A percentile compares a stretch with the other conserved stretches of the same genome.
These are phyloP conservation scores for Moesziomyces parantarcticus DNA, from an alignment of 1,284 basidiomycete genomes.

Conservation along the genomic window DNA sequence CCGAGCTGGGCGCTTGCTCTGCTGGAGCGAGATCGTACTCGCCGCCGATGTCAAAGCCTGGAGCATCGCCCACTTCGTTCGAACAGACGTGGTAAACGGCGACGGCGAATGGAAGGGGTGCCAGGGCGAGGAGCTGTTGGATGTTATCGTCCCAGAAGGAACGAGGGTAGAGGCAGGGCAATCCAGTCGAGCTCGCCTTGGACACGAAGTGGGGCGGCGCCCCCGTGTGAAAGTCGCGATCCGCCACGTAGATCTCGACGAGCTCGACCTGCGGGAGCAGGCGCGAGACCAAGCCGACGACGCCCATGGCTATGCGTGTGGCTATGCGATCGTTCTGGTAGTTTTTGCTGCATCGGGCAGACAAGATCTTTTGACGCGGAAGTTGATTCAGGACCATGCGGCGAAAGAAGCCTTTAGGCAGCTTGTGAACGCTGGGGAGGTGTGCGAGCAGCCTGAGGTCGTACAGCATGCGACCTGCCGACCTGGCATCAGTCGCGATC, in stretches of 20 bases:
- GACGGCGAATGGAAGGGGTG: conserved; percentile 33
- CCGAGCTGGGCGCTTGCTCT: conserved; percentile 1
- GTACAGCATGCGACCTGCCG: conserved; percentile 31
- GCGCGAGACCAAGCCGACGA: conserved; percentile 13
- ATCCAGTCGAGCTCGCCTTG: conserved; percentile 30
- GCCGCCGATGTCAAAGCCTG: conserved; percentile 40
- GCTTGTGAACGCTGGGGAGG: conserved; percentile 22
- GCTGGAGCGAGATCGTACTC: conserved; percentile 24
- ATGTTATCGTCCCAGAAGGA: conserved; percentile 31
- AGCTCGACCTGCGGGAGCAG: conserved; percentile 28
- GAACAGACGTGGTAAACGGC: conserved; percentile 38
- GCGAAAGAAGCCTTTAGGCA: conserved; percentile 34
- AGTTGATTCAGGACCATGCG: conserved; percentile 18
- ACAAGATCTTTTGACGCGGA: conserved; percentile 22
- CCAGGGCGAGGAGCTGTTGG: conserved; percentile 4
- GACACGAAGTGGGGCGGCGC: conserved; percentile 33
- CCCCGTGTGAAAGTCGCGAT: conserved; percentile 28
- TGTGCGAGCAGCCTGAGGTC: conserved; percentile 25
- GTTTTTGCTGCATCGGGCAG: conserved; percentile 35
- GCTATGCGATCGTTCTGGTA: conserved; percentile 42
- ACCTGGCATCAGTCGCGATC: conserved; percentile 22
- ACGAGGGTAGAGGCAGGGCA: conserved; percentile 43
- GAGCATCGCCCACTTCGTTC: conserved; percentile 30
- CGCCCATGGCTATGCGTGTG: conserved; percentile 14
- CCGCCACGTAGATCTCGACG: conserved; percentile 26